A percentile compares a stretch with the other conserved stretches of the same genome.
These are phyloP conservation scores for Neofusicoccum sp. DNA, from an alignment of 2,329 filamentous ascomycete genomes.

Conservation along the genomic window DNA sequence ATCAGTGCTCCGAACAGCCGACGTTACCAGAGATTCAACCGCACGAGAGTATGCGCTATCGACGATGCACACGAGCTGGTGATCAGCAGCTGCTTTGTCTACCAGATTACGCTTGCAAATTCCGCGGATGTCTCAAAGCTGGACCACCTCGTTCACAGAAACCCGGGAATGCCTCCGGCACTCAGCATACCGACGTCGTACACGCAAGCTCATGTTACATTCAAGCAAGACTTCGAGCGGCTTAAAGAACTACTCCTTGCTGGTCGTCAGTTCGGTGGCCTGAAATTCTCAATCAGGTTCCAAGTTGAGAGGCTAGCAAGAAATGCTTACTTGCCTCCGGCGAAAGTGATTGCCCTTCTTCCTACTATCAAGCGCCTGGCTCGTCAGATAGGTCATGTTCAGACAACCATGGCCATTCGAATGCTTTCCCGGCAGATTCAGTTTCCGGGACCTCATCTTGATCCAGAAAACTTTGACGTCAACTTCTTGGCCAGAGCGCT, in stretches of 20 bases:
- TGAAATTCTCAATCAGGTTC: constrained; percentile 58
- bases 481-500: constrained; percentile 23
- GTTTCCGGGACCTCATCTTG: constrained; percentile 53
- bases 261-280: constrained; percentile 18
- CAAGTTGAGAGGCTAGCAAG: constrained; percentile 63
- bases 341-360: constrained; percentile 49
- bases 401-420: constrained; percentile 49
- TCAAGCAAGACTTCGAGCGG: constrained; percentile 17
- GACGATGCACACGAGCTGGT: constrained; percentile 38
- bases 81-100: constrained; percentile 51
- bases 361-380: constrained; percentile 40
- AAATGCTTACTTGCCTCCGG: constrained; percentile 51
- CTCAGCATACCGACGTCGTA: not conserved
- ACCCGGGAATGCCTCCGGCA: constrained; percentile 30
- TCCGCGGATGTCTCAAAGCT: constrained; percentile 26
- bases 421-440: constrained; percentile 53
- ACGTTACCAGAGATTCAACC: constrained; percentile 11
- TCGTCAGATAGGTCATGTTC: constrained; percentile 23
- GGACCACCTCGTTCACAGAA: constrained; percentile 23
- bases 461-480: constrained; percentile 44
- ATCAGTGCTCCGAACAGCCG: constrained; percentile 15
- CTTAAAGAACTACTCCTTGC: constrained; percentile 8
- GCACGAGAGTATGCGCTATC: constrained; percentile 36
- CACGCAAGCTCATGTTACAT: constrained; percentile 10
- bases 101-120: constrained; percentile 38